Evolutionary conservation across 306 rosid species (phyloP).

Genomic region (Dryas alaskensis): DNA sequence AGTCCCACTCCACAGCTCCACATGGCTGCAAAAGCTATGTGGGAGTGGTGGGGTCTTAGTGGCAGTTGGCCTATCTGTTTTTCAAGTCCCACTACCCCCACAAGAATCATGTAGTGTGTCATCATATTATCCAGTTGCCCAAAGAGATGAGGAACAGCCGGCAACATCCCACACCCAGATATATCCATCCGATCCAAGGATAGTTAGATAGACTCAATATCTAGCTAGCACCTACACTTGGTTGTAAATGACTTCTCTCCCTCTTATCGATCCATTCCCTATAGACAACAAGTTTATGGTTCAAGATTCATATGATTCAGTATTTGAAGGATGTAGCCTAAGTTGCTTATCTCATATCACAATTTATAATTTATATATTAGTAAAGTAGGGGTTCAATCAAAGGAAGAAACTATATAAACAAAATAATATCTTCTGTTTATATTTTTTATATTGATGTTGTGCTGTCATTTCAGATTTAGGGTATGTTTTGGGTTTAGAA

Average conservation of each 20-base stretch:
- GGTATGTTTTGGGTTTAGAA: too few relatives aligned
- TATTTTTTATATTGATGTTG: too few relatives aligned
- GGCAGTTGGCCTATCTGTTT: conserved; percentile 68
- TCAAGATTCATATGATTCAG: conserved; percentile 25
- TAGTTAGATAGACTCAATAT: conserved; percentile 33
- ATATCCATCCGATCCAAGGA: conserved; percentile 43
- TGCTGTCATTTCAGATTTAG: too few relatives aligned
- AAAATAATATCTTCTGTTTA: too few relatives aligned
- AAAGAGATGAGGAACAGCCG: conserved; percentile 48
- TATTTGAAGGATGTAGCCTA: background rate
- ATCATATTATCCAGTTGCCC: conserved; percentile 52
- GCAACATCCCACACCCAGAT: conserved; percentile 55
- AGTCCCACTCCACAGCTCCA: conserved; percentile 13
- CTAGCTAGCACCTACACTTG: conserved; percentile 11
- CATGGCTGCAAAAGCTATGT: conserved; percentile 47
- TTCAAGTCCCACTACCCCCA: conserved; percentile 34
- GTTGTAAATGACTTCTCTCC: conserved; percentile 29
- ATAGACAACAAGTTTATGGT: background rate
- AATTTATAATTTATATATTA: background rate
- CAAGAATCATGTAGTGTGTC: conserved; percentile 50
- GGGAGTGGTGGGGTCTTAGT: conserved; percentile 63
- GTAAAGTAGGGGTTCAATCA: background rate
- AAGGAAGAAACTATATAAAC: background rate
- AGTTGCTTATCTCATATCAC: background rate
- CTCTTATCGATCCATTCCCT: conserved; percentile 21